phyloP scores from a whole-genome alignment of 192 early-diverging fungal genomes.

The Coemansia sp. region DNA sequence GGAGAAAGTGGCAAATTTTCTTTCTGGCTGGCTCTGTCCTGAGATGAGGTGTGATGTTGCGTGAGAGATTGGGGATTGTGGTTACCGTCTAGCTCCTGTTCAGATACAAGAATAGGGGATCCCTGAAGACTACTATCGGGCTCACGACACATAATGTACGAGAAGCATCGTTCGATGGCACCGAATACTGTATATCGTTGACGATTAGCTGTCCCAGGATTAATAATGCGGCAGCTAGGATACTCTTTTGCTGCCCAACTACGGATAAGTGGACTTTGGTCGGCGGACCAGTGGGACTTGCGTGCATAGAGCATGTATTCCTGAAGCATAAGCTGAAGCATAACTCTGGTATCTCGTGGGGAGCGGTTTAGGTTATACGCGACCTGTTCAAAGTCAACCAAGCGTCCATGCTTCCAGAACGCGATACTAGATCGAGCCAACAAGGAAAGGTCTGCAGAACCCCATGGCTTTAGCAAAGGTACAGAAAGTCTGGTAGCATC shows the following conservation, averaged over 20 bases:
- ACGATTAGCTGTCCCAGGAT: background rate
- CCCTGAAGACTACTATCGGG: background rate
- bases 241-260: slow-evolving; percentile 38
- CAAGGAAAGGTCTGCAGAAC: slow-evolving; percentile 6
- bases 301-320: slow-evolving; percentile 28
- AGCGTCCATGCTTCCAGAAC: slow-evolving; percentile 24
- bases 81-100: background rate
- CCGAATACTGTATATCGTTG: background rate
- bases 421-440: slow-evolving; percentile 20
- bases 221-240: slow-evolving; percentile 28
- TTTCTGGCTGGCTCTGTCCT: too few species aligned
- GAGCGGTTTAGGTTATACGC: slow-evolving; percentile 14
- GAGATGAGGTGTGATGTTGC: too few species aligned
- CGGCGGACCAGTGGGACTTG: slow-evolving; percentile 21
- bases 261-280: slow-evolving; percentile 10
- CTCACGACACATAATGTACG: slow-evolving; percentile 8
- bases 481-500: background rate
- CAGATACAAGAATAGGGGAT: background rate
- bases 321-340: slow-evolving; percentile 41
- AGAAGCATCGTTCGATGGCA: slow-evolving; percentile 16
- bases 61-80: background rate
- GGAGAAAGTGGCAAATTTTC: too few species aligned
- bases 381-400: slow-evolving; percentile 14
- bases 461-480: slow-evolving; percentile 16
- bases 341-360: slow-evolving; percentile 15